phyloP scores from a whole-genome alignment of 2,329 filamentous ascomycete species.

The Mariannaea elegans region DNA sequence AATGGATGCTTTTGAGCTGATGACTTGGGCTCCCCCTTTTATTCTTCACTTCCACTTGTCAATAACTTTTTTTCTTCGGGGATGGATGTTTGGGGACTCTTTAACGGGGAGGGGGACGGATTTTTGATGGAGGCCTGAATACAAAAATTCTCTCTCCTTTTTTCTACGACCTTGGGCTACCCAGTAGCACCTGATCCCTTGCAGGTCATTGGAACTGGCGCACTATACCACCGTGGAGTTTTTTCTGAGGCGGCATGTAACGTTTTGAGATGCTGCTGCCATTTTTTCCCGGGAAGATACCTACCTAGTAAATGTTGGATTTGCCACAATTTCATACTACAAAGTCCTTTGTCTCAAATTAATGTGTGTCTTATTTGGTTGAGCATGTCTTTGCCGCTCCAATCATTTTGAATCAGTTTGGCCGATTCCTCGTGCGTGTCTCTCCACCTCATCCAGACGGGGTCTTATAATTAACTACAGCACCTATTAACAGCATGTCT shows the following conservation, averaged over 20 bases:
- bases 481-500: too few relatives aligned
- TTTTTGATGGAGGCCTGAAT: constrained; percentile 19
- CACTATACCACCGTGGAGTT: constrained; percentile 40
- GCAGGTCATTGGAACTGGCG: constrained; percentile 38
- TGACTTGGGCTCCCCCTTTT: constrained; percentile 11
- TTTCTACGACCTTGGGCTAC: constrained; percentile 22
- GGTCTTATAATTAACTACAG: too few relatives aligned
- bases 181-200: constrained; percentile 34
- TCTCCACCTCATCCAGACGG: too few relatives aligned
- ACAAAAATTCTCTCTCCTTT: constrained; percentile 23
- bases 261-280: constrained; percentile 19
- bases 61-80: constrained; percentile 39
- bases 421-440: too few relatives aligned
- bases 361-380: too few relatives aligned
- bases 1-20: neutral
- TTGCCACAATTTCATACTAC: constrained; percentile 10
- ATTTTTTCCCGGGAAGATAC: constrained; percentile 26
- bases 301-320: constrained; percentile 31
- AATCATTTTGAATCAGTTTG: too few relatives aligned
- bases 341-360: too few relatives aligned
- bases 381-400: too few relatives aligned
- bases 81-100: constrained; percentile 43
- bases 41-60: constrained; percentile 34
- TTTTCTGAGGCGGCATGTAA: constrained; percentile 31
- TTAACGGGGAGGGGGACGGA: constrained; percentile 13